These are phyloP conservation scores for Claviceps sp. DNA, from an alignment of 2,329 filamentous ascomycete species.

Conservation along the genomic window DNA sequence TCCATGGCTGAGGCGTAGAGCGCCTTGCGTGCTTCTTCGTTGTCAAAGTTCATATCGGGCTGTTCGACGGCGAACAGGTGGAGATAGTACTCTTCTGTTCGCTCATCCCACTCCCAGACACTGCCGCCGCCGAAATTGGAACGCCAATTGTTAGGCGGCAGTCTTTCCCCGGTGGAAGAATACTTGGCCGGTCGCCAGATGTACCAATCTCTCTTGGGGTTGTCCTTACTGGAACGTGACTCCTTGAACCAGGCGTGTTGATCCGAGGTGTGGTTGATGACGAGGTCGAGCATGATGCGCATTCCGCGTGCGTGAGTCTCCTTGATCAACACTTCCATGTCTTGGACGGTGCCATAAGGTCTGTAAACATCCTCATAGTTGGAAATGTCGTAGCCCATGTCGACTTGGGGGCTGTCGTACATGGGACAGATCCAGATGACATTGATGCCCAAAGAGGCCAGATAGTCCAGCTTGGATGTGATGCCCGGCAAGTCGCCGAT, in stretches of 20 bases:
- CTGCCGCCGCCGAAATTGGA: slow-evolving; percentile 46
- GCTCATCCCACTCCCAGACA: slow-evolving; percentile 59
- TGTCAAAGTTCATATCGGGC: slow-evolving; percentile 81
- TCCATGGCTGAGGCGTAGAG: slow-evolving; percentile 59
- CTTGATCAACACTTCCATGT: slow-evolving; percentile 49
- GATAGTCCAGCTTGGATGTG: slow-evolving; percentile 46
- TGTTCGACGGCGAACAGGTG: slow-evolving; percentile 64
- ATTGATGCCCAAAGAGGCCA: slow-evolving; percentile 47
- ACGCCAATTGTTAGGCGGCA: slow-evolving; percentile 66
- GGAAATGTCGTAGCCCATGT: slow-evolving; percentile 59
- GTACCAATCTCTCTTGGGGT: slow-evolving; percentile 57
- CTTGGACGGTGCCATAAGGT: slow-evolving; percentile 52
- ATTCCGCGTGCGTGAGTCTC: slow-evolving; percentile 50
- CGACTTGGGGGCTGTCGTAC: slow-evolving; percentile 49
- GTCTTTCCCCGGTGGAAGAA: slow-evolving; percentile 41
- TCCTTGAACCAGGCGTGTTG: slow-evolving; percentile 61
- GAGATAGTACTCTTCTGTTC: slow-evolving; percentile 63
- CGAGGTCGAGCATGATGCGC: slow-evolving; percentile 60
- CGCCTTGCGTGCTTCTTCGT: slow-evolving; percentile 49
- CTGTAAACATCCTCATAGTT: slow-evolving; percentile 54
- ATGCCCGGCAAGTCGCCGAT: slow-evolving; percentile 52
- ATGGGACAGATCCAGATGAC: slow-evolving; percentile 57
- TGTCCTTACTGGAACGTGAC: slow-evolving; percentile 46
- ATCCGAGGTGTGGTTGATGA: slow-evolving; percentile 65
- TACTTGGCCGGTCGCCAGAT: slow-evolving; percentile 42